phyloP scores from a whole-genome alignment of 2,329 filamentous ascomycete genomes.

The Alternaria sp. region DNA sequence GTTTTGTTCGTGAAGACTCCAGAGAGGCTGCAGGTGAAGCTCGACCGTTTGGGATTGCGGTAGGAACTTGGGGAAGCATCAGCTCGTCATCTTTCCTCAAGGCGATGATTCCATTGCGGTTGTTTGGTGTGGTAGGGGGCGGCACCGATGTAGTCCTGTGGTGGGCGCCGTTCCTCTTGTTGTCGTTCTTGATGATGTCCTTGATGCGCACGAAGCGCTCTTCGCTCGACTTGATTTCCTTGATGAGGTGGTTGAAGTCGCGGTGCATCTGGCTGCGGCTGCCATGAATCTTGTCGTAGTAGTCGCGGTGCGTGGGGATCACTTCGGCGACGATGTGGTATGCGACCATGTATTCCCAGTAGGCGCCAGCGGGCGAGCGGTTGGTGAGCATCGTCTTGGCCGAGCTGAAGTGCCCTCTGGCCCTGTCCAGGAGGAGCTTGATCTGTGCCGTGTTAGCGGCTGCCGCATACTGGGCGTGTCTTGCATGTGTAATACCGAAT shows the following conservation, averaged over 20 bases:
- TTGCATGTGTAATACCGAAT: slow-evolving; percentile 39
- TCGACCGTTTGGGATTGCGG: slow-evolving; percentile 29
- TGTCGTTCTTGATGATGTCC: slow-evolving; percentile 61
- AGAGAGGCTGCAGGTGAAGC: slow-evolving; percentile 28
- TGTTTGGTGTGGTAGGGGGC: slow-evolving; percentile 21
- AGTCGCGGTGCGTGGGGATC: slow-evolving; percentile 80
- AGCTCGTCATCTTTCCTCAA: slow-evolving; percentile 42
- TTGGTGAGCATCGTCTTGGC: slow-evolving; percentile 62
- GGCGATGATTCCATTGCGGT: slow-evolving; percentile 28
- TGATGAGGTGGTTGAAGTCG: slow-evolving; percentile 52
- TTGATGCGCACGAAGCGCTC: slow-evolving; percentile 59
- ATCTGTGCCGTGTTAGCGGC: slow-evolving; percentile 46
- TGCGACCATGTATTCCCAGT: slow-evolving; percentile 84
- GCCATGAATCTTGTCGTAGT: slow-evolving; percentile 65
- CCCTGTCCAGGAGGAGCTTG: slow-evolving; percentile 52
- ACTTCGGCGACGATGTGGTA: slow-evolving; percentile 79
- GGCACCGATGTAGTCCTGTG: slow-evolving; percentile 30
- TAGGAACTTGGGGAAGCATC: slow-evolving; percentile 48
- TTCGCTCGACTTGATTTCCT: slow-evolving; percentile 49
- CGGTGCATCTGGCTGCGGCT: slow-evolving; percentile 61
- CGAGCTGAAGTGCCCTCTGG: slow-evolving; percentile 53
- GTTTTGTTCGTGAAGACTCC: slow-evolving; percentile 42
- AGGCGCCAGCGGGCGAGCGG: slow-evolving; percentile 71
- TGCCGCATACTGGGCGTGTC: background rate
- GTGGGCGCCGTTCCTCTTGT: slow-evolving; percentile 65